Base-by-base conservation (phyloP, 176 grass and related monocot species). In the Thinopyrum elongatum region DNA sequence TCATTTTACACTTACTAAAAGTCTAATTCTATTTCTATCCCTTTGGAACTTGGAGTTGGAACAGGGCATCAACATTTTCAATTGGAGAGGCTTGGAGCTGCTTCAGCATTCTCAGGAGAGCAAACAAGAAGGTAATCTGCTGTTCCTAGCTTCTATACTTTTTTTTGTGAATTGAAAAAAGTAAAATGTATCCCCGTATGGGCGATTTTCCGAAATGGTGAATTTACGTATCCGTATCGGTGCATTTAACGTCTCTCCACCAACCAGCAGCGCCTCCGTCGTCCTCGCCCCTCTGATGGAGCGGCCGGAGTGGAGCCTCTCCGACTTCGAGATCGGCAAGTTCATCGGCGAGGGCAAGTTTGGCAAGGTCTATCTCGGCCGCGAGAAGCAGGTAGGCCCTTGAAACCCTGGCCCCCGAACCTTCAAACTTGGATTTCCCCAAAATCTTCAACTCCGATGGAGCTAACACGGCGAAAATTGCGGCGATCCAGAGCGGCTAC, bases 291-390 rank as follows among this genome's bases (percentile, higher is more conserved):
- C 42, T 10, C 33, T 35, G 64, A 83, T 84, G 86, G 47, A 88
- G 68, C 63, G 80, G 23, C 26, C 78, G 41, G 88, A 91, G 53
- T 99, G 94, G 97, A 91, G 82, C 77, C 57, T 94, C 69, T 70
- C 83, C 9, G 92, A 99, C 65, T 99, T 96, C 82, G 94, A 99
- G 82, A 83, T 96, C 65, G 90, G 92, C 17, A 92, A 90, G 87
- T 90, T 74, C 92, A 92, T 99, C 79, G 94, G 88, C 23, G 97
- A 94, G 86, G 97, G 97, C 0, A 99, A 92, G 65, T 99, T 96
- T 42, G 94, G 97, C 38, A 94, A 94, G 84, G 97, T 99, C 88
- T 99, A 95, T 79, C 79, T 99, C 65, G 94, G 80, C 26, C 87
- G 97, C 23, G 97, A 99, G 88, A 92, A 94, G 83, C 57, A 94